A percentile compares a stretch with the other conserved stretches of the same genome.
These are phyloP conservation scores for Arctostaphylos glauca DNA, from an alignment of 148 eudicot species.

Conservation along the genomic window DNA sequence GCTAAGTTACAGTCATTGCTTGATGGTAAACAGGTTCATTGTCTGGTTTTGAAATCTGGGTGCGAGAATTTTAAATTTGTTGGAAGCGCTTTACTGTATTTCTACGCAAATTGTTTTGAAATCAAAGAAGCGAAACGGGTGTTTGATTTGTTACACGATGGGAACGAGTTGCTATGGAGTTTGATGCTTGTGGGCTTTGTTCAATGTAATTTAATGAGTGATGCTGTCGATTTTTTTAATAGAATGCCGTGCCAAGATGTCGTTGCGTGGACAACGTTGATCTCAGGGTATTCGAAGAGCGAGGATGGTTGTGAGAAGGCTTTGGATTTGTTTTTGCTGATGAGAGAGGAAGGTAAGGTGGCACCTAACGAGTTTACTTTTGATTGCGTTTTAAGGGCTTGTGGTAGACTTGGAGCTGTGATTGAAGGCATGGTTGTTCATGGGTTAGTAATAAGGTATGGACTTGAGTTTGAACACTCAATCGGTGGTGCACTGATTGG, in stretches of 20 bases:
- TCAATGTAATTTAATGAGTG: constrained; percentile 31
- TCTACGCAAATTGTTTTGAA: constrained; percentile 36
- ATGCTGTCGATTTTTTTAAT: constrained; percentile 35
- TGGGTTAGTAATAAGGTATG: constrained; percentile 37
- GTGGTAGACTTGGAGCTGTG: constrained; percentile 26
- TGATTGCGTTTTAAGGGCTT: constrained; percentile 45
- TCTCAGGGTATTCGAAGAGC: constrained; percentile 44
- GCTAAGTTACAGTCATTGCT: constrained; percentile 22
- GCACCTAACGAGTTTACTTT: constrained; percentile 51
- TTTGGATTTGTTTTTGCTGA: constrained; percentile 40
- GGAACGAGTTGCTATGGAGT: constrained; percentile 44
- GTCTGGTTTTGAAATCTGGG: constrained; percentile 45
- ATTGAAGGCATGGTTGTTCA: constrained; percentile 35
- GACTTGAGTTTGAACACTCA: constrained; percentile 36
- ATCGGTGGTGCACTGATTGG: constrained; percentile 38
- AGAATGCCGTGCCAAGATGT: constrained; percentile 42
- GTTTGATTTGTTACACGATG: constrained; percentile 34
- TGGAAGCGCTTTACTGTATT: constrained; percentile 43
- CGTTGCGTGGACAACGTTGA: constrained; percentile 48
- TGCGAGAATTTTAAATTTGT: constrained; percentile 31
- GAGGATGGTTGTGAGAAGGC: constrained; percentile 39
- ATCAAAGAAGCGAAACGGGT: constrained; percentile 33
- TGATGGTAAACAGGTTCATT: constrained; percentile 38
- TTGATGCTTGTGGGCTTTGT: constrained; percentile 47
- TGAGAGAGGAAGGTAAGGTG: constrained; percentile 34